Evolutionary conservation across 768 basidiomycete genomes (phyloP).

Genomic region (Chalciporus chontae): DNA sequence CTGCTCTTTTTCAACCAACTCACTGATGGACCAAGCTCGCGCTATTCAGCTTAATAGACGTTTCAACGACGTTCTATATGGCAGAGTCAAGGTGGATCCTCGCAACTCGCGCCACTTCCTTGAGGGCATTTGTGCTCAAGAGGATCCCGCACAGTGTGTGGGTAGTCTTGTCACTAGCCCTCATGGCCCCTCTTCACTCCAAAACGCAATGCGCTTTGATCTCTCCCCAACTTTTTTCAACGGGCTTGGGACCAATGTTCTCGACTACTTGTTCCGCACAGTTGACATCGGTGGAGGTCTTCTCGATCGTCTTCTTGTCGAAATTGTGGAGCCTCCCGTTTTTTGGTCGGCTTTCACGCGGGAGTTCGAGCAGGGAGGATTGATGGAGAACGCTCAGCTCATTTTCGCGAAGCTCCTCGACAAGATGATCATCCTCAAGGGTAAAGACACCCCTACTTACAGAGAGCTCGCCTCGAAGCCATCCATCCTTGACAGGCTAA

Average conservation of each 20-base stretch:
- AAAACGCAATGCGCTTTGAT: conserved; percentile 41
- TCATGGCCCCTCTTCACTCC: conserved; percentile 38
- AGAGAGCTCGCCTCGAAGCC: conserved; percentile 36
- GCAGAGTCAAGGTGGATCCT: conserved; percentile 25
- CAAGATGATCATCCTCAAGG: conserved; percentile 41
- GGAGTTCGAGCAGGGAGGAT: conserved; percentile 31
- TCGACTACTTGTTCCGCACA: conserved; percentile 40
- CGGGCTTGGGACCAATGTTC: conserved; percentile 33
- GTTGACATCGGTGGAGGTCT: conserved; percentile 41
- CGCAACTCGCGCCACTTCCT: conserved; percentile 36
- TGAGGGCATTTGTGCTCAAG: conserved; percentile 42
- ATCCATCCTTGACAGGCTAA: conserved; percentile 24
- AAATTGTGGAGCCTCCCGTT: conserved; percentile 49
- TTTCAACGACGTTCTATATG: conserved; percentile 34
- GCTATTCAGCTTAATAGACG: conserved; percentile 31
- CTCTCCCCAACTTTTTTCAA: conserved; percentile 42
- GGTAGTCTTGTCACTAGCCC: conserved; percentile 34
- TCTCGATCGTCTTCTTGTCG: conserved; percentile 39
- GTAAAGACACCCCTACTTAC: conserved; percentile 33
- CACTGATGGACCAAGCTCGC: conserved; percentile 17
- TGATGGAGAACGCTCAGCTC: conserved; percentile 35
- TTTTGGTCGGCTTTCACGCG: conserved; percentile 43
- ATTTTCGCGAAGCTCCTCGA: conserved; percentile 49
- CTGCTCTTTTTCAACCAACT: background rate
- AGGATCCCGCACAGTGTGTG: conserved; percentile 38